A percentile compares a stretch with the other conserved stretches of the same genome.
Evolutionary conservation across 2,329 filamentous ascomycete genomes (phyloP).

Genomic region (Epichloe baconii): DNA sequence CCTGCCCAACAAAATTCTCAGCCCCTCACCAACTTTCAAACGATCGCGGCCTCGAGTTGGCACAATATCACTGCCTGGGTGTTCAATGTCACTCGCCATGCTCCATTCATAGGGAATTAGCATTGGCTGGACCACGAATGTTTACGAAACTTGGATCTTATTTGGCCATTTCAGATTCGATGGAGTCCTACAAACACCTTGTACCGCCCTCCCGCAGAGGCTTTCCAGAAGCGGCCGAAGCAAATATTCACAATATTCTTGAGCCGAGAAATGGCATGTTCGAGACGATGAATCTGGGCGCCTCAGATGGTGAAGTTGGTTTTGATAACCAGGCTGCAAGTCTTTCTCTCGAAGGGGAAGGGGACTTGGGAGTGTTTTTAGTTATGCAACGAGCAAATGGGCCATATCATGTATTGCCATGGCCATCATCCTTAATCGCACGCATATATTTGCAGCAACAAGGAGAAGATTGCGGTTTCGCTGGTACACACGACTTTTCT

Average conservation of each 20-base stretch:
- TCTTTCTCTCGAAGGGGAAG: constrained; percentile 47
- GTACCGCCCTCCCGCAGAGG: constrained; percentile 10
- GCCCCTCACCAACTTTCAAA: constrained; percentile 10
- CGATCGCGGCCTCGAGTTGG: constrained; percentile 22
- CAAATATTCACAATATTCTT: constrained; percentile 19
- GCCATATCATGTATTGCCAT: constrained; percentile 76
- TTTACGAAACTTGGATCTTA: constrained; percentile 56
- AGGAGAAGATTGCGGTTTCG: constrained; percentile 64
- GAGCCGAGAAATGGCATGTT: constrained; percentile 9
- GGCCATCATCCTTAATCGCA: constrained; percentile 79
- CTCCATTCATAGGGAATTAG: constrained; percentile 56
- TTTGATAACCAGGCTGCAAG: constrained; percentile 22
- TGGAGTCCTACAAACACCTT: constrained; percentile 38
- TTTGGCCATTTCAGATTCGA: constrained; percentile 43
- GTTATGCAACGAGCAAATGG: constrained; percentile 86
- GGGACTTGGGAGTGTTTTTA: constrained; percentile 75
- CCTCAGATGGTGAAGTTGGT: background rate
- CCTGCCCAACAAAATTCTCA: constrained; percentile 2
- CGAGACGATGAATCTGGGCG: background rate
- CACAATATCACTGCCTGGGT: constrained; percentile 44
- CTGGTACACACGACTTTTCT: constrained; percentile 60
- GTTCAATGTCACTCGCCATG: constrained; percentile 44
- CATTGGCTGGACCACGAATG: constrained; percentile 57
- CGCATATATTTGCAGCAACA: constrained; percentile 85
- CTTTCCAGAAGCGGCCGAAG: constrained; percentile 11